Base-by-base conservation (phyloP, 1,284 basidiomycete species). In the Lignosus rhinocerotis region DNA sequence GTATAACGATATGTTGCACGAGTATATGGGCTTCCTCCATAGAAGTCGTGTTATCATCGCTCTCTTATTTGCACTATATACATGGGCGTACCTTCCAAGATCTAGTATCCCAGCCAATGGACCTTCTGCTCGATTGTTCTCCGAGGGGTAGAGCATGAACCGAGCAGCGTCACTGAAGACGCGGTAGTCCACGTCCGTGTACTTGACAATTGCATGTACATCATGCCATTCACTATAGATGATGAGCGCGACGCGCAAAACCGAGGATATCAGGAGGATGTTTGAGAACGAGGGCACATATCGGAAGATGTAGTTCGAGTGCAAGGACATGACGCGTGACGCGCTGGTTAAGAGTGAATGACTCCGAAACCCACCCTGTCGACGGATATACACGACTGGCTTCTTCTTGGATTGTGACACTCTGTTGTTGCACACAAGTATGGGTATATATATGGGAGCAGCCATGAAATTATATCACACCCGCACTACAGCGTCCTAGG, bases 1-100 rank as follows among this genome's bases (percentile, higher is more conserved):
- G 96, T 99, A 73, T 99, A 99, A 5, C 96, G 89, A 73, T 97
- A 99, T 1, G 97, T 99, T 62, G 90, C 85, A 48, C 96, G 83
- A n/a, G 81, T 83, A 71, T 98, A 99, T 3, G 97, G 97, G 67
- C 95, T 31, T 8, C n/a, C 5, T 10, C 11, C 14, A 58, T 46
- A 41, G 2, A 58, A 44, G 53, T 21, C 56, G 21, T 10, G 21
- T 6, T 25, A 17, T 14, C 7, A 55, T 66, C 33, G 53, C 30
- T 47, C 12, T 44, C 14, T 2, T 2, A 25, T 2, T 4, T 25
- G 25, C 25, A 25, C 25, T 2, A 25, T 2, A 25, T 4, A 25
- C 25, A 25, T 25, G 25, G 25, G 25, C 25, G 25, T 25, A 93
- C 92, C 89, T 83, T 72, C 93, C 93, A 42, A 92, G 53, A 6